Conservation (phyloP, 1,284 basidiomycete genomes). For the Takashimella tepidaria region DNA sequence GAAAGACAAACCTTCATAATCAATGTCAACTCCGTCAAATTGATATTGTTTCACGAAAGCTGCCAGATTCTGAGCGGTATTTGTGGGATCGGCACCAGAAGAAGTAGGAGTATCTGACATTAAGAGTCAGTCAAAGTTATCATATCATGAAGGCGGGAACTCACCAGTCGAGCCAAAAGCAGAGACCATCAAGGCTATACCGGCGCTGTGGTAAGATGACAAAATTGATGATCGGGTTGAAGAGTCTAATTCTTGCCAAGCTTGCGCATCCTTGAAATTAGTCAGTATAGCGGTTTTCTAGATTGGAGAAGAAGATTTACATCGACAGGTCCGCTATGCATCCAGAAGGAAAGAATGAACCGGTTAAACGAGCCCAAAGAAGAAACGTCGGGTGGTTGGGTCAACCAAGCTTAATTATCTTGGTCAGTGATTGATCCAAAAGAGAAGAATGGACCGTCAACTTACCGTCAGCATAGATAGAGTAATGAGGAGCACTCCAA, state of each 20-base stretch:
- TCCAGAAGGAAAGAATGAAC: conserved; percentile 51
- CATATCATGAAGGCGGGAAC: background rate
- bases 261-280: conserved; percentile 28
- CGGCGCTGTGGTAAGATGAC: conserved; percentile 45
- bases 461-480: conserved; percentile 35
- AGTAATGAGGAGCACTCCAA: conserved; percentile 32
- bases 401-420: conserved; percentile 1
- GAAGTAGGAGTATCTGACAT: conserved; percentile 45
- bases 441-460: conserved; percentile 1
- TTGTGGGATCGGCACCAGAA: conserved; percentile 40
- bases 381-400: background rate
- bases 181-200: conserved; percentile 48
- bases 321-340: conserved; percentile 28
- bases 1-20: conserved; percentile 45
- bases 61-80: conserved; percentile 40
- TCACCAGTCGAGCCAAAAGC: conserved; percentile 48
- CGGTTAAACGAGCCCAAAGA: conserved; percentile 36
- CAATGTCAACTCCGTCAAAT: conserved; percentile 53
- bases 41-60: conserved; percentile 46
- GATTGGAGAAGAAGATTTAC: conserved; percentile 11
- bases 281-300: background rate
- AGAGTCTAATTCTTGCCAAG: conserved; percentile 31
- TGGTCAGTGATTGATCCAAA: background rate
- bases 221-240: conserved; percentile 31
- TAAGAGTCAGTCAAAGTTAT: background rate